phyloP scores from a whole-genome alignment of 139 green algal genomes.

The Volvox africanus region DNA sequence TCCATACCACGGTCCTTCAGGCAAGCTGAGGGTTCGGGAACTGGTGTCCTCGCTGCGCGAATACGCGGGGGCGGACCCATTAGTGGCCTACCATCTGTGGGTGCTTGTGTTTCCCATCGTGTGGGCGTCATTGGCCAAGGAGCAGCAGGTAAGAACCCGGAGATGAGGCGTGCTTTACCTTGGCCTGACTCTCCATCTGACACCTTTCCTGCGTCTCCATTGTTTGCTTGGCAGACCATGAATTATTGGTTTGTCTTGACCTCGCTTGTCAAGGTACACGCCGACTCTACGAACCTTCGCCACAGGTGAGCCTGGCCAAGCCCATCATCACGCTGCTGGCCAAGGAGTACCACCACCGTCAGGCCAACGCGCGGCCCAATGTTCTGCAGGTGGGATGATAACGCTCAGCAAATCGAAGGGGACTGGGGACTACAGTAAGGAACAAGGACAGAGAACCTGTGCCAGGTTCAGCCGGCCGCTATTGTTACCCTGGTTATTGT shows the following conservation, averaged over 20 bases:
- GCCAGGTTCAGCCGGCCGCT: neutral
- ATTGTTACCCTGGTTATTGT: too few species aligned
- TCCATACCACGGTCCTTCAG: slow-evolving; percentile 30
- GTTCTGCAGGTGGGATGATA: slow-evolving; percentile 84
- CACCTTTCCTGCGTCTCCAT: too few species aligned
- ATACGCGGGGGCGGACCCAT: slow-evolving; percentile 73
- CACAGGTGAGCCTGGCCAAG: slow-evolving; percentile 86
- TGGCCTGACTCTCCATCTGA: too few species aligned
- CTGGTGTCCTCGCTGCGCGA: slow-evolving; percentile 90
- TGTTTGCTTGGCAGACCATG: too few species aligned
- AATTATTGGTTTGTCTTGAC: neutral
- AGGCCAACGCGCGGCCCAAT: slow-evolving; percentile 87
- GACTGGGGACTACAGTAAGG: too few species aligned
- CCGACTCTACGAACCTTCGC: neutral
- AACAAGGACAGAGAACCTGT: too few species aligned
- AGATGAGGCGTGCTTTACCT: too few species aligned
- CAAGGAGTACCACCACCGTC: slow-evolving; percentile 91
- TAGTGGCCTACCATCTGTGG: slow-evolving; percentile 79
- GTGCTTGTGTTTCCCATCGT: slow-evolving; percentile 99
- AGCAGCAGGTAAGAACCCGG: slow-evolving; percentile 82
- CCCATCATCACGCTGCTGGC: slow-evolving; percentile 95
- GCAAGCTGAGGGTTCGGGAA: slow-evolving; percentile 73
- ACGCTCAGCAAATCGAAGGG: too few species aligned
- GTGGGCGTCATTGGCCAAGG: slow-evolving; percentile 93
- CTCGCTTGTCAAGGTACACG: neutral